Base-by-base conservation (phyloP, 2,329 filamentous ascomycete species). In the Emergomyces pasteurianus region DNA sequence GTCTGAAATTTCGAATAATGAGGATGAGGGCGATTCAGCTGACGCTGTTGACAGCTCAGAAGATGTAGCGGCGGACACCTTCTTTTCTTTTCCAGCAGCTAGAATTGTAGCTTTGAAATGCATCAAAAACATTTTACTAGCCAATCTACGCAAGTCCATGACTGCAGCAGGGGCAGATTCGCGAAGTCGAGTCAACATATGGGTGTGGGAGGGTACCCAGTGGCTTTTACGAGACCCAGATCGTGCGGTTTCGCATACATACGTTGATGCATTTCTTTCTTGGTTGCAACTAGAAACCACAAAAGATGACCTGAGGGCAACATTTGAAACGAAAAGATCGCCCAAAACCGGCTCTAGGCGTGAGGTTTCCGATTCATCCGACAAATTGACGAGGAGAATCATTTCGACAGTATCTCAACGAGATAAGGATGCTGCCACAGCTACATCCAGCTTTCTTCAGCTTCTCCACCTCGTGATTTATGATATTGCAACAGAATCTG, bases 201-300 rank as follows among this genome's bases (percentile, higher is more conserved):
- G 88, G 60, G 88, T 92, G 0, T 99, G 94, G 94, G 92, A 97
- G 73, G 90, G 90, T n/a, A 96, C 92, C 0, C 90, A 96, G 63
- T 96, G 90, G 89, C 83, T 97, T 52, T 77, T 97, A 23, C 86
- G 88, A 43, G 92, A 96, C 68, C 81, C 84, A 0, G 87, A 92
- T 67, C 84, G 84, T 38, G 81, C 84, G 38, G 91, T 97, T 40
- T 85, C 92, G 59, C 87, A 87, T 70, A 89, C 91, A 0, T 99
- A 97, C 67, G 84, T 86, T 7, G 90, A 95, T 72, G 89, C 90
- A 4, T 74, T 97, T 18, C 73, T 89, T 47, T 89, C 88, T 0
- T 99, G 92, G 91, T 79, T 96, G 58, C 84, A 88, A 61, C 79
- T 87, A n/a, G 91, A 95, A 73, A 89, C 89, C 21, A 87, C 82